Evolutionary conservation across 2,329 filamentous ascomycete species (phyloP).

Genomic region (Thielaviopsis punctulata): DNA sequence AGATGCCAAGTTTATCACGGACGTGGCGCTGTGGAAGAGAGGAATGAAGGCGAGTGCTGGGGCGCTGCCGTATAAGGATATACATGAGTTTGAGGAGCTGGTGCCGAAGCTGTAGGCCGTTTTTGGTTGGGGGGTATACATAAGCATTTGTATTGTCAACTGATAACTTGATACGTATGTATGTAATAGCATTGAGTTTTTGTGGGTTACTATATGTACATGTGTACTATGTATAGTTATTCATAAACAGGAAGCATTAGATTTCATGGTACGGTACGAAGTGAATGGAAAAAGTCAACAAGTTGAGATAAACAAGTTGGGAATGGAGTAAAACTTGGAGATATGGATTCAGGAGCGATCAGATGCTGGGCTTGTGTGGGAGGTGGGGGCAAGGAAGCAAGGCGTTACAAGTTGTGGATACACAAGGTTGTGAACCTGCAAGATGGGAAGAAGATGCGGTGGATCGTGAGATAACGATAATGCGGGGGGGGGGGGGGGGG

Average conservation of each 20-base stretch:
- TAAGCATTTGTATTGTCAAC: slow-evolving; percentile 13
- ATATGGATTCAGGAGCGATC: no score
- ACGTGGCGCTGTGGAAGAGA: slow-evolving; percentile 68
- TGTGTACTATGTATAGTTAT: no score
- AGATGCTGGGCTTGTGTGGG: no score
- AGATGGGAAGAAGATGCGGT: background rate
- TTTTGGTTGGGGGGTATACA: no score
- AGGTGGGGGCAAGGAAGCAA: background rate
- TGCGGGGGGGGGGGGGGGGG: background rate
- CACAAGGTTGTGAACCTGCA: background rate
- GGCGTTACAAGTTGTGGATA: background rate
- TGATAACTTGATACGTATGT: background rate
- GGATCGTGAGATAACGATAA: background rate
- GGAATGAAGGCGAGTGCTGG: slow-evolving; percentile 55
- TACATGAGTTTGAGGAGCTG: slow-evolving; percentile 73
- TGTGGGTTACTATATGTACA: no score
- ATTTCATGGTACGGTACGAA: no score
- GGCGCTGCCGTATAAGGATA: slow-evolving; percentile 52
- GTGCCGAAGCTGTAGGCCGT: slow-evolving; percentile 60
- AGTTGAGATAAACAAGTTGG: no score
- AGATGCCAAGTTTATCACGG: slow-evolving; percentile 46
- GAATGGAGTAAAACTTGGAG: no score
- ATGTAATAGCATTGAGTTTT: background rate
- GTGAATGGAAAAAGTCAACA: no score
- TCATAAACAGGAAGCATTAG: no score